These are phyloP conservation scores for Tolypocladium endophyticum DNA, from an alignment of 2,329 filamentous ascomycete species.

Conservation along the genomic window DNA sequence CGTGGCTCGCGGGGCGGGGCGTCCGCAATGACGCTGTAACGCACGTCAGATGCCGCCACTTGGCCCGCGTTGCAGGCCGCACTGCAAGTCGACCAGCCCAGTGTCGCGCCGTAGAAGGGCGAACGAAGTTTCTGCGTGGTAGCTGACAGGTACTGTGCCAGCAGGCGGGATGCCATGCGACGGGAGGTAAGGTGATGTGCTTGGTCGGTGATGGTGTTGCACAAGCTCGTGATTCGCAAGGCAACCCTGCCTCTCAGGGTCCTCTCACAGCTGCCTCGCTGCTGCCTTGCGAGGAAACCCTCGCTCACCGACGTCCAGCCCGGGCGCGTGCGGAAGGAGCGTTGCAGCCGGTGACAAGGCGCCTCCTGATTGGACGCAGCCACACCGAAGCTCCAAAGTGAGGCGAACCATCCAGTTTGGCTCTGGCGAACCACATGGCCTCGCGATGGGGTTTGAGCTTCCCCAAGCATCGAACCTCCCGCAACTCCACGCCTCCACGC, in stretches of 20 bases:
- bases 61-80: neutral
- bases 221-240: neutral
- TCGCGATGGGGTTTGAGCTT: neutral
- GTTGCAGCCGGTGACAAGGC: neutral
- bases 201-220: neutral
- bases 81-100: neutral
- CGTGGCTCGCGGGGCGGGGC: neutral
- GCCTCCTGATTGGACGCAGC: slow-evolving; percentile 4
- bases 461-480: neutral
- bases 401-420: neutral
- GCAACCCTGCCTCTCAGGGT: neutral
- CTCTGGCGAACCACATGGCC: neutral
- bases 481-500: neutral
- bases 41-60: neutral
- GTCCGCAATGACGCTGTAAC: neutral
- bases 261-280: neutral
- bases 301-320: neutral
- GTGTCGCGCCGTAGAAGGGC: neutral
- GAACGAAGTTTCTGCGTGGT: neutral
- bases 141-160: neutral
- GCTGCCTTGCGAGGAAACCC: neutral
- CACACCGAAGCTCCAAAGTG: slow-evolving; percentile 6
- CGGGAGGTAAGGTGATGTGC: neutral
- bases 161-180: neutral
- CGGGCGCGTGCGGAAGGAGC: slow-evolving; percentile 1